Evolutionary conservation across 768 basidiomycete species (phyloP), one percentile per base, ranked within the genome.

Genomic region (Suillus bovinus): DNA sequence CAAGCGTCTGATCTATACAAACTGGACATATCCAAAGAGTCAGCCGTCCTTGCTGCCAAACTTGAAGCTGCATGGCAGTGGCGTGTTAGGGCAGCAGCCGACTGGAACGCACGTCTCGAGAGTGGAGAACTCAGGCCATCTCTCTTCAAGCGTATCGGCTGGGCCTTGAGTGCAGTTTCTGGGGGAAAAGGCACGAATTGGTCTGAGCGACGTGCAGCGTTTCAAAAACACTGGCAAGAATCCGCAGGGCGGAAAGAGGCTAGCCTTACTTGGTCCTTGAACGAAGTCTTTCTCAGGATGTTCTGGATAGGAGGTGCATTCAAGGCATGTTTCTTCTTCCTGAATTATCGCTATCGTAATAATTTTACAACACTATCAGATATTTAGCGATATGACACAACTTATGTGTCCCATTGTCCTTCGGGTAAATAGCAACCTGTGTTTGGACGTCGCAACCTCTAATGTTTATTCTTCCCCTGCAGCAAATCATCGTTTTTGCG

Each of bases 1-100:
- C 88, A 89, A 68, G 87, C 87, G 0, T 84, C 87, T 1, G 91
- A 93, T 74, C 74, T 92, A n/a, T 91, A 89, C 87, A 85, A 84
- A 68, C 76, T 92, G 63, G 83, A 84, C 61, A 70, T 77, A 5
- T 68, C 78, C 5, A 80, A 81, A 34, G 80, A 86, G 66, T 77
- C 84, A 20, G 81, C 79, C 0, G 63, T 67, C 20, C 77, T 92
- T 34, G 82, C 86, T 2, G 73, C 75, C 9, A 77, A 78, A 64
- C 80, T 93, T 33, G 82, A 90, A 61, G 78, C 72, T 17, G 77
- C 86, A 9, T 88, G 87, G 81, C 76, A 70, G 3, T 70, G 70
- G 11, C 79, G 89, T 46, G 77, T 81, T 24, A 58, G 70, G 27
- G 77, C 74, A 4, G 86, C 88, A 1, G 69, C 79, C 13, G 76